Conservation (phyloP, 2,329 filamentous ascomycete genomes). For the Calonectria ilicicola region DNA sequence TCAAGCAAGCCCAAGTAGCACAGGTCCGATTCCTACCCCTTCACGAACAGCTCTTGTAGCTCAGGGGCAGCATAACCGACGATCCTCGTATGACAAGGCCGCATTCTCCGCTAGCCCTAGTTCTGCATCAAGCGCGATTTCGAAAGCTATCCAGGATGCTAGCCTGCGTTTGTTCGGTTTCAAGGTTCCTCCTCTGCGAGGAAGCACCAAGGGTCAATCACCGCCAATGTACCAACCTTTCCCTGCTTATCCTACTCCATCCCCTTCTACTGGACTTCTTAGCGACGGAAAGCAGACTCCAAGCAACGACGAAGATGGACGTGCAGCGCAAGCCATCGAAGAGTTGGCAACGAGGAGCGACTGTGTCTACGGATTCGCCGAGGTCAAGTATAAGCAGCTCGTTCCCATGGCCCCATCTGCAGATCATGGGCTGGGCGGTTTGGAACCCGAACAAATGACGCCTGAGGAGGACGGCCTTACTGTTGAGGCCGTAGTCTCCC, state of each 20-base stretch:
- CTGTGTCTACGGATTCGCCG: conserved; percentile 96
- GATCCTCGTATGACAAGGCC: conserved; percentile 81
- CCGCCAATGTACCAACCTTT: conserved; percentile 86
- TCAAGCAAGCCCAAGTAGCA: conserved; percentile 76
- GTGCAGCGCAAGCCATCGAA: conserved; percentile 85
- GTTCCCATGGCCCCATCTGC: conserved; percentile 86
- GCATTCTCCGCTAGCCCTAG: conserved; percentile 74
- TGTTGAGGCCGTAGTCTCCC: conserved; percentile 82
- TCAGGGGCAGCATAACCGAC: conserved; percentile 79
- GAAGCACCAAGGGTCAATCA: conserved; percentile 71
- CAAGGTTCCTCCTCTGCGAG: conserved; percentile 74
- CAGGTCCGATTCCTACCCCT: conserved; percentile 76
- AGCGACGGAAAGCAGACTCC: conserved; percentile 70
- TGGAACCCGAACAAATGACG: conserved; percentile 64
- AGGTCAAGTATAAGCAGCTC: conserved; percentile 99
- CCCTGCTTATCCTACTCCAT: conserved; percentile 82
- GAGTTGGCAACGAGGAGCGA: conserved; percentile 94
- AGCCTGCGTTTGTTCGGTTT: conserved; percentile 81
- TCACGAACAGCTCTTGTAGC: conserved; percentile 82
- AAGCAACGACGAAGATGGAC: conserved; percentile 80
- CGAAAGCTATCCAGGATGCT: conserved; percentile 94
- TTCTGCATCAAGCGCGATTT: conserved; percentile 90
- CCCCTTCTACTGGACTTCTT: conserved; percentile 71
- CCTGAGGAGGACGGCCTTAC: conserved; percentile 82
- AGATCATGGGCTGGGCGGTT: conserved; percentile 76